These are phyloP conservation scores for Rubus idaeus DNA, from an alignment of 306 rosid genomes.

Conservation along the genomic window DNA sequence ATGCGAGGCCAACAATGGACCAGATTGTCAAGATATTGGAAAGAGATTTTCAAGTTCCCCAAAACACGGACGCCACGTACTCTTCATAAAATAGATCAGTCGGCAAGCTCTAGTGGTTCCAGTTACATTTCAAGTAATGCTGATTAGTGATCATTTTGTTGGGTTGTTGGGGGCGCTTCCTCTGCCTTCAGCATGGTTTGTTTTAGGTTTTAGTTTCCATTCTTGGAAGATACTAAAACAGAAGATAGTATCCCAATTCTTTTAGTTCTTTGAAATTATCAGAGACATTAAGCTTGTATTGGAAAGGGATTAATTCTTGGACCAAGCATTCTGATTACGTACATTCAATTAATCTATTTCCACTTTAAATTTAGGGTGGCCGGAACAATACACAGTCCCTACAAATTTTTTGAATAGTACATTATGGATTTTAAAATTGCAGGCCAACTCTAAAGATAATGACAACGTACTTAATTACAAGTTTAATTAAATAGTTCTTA, in stretches of 20 bases:
- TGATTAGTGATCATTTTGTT: neutral
- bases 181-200: neutral
- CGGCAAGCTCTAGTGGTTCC: neutral
- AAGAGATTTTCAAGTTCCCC: constrained; percentile 11
- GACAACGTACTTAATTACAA: neutral
- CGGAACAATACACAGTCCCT: neutral
- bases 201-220: neutral
- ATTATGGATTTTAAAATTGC: neutral
- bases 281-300: neutral
- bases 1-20: constrained; percentile 38
- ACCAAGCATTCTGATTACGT: neutral
- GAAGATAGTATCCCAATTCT: neutral
- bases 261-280: neutral
- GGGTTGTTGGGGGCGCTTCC: neutral
- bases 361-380: neutral
- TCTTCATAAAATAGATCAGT: constrained; percentile 2
- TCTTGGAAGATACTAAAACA: neutral
- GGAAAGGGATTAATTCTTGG: neutral
- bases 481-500: neutral
- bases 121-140: constrained; percentile 4
- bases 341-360: neutral
- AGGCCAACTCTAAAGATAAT: neutral
- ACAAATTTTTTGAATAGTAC: neutral
- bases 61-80: neutral
- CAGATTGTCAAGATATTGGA: constrained; percentile 33